These are phyloP conservation scores for Daldinia vernicosa DNA, from an alignment of 495 filamentous ascomycete genomes.

Conservation along the genomic window DNA sequence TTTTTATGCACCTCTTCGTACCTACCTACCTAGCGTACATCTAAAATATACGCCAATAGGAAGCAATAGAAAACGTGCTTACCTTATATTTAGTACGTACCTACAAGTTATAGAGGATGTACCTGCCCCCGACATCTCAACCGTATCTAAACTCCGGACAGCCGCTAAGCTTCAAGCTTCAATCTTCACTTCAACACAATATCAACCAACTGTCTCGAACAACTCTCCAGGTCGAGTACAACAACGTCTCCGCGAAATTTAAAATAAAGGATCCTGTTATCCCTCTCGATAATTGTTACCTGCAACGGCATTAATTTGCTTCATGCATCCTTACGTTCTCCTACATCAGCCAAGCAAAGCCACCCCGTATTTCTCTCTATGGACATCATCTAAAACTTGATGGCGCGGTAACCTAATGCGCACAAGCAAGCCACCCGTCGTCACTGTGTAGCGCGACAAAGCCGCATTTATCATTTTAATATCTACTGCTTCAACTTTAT, in stretches of 20 bases:
- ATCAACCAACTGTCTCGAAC: not conserved
- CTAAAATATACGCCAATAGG: not conserved
- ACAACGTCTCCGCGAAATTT: not conserved
- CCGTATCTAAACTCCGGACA: not conserved
- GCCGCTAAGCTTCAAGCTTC: not conserved
- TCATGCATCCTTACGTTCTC: constrained; percentile 6
- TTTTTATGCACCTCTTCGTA: too few relatives aligned
- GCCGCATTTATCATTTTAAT: not conserved
- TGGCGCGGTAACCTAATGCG: constrained; percentile 6
- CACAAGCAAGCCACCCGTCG: constrained; percentile 5
- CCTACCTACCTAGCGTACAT: too few relatives aligned
- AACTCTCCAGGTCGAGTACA: not conserved
- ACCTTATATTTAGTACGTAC: too few relatives aligned
- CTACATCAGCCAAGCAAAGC: constrained; percentile 32
- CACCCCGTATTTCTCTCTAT: constrained; percentile 25
- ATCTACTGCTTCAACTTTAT: constrained; percentile 8
- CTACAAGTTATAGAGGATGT: too few relatives aligned
- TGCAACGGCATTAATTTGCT: constrained; percentile 2
- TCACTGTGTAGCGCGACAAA: constrained; percentile 16
- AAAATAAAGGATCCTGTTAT: not conserved
- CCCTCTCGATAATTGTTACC: not conserved
- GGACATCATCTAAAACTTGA: constrained; percentile 8
- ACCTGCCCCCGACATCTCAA: not conserved
- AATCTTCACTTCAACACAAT: not conserved
- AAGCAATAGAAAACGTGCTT: too few relatives aligned